Evolutionary conservation across 176 grass and related monocot species (phyloP).

Genomic region (Musa troglodytarum): DNA sequence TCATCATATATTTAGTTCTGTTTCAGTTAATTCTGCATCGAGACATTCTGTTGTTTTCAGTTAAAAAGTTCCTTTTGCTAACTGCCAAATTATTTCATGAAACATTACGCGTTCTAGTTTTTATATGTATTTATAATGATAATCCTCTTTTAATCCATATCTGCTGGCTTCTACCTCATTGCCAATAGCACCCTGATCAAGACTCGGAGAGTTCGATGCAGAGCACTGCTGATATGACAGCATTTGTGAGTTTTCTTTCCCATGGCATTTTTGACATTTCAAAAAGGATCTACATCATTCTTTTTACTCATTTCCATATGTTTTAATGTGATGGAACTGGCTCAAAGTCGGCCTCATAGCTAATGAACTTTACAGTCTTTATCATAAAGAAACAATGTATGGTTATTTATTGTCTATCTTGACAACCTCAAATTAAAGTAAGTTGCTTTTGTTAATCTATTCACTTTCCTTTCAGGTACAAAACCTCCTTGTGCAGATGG

Average conservation of each 20-base stretch:
- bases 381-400: not conserved
- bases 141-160: not conserved
- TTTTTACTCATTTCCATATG: not conserved
- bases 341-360: no score
- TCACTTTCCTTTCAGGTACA: slow-evolving; percentile 49
- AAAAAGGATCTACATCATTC: not conserved
- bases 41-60: no score
- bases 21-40: no score
- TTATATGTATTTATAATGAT: not conserved
- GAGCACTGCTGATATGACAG: slow-evolving; percentile 63
- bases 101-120: not conserved
- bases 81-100: not conserved
- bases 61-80: no score
- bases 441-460: slow-evolving; percentile 16
- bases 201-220: slow-evolving; percentile 55
- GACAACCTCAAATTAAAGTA: not conserved
- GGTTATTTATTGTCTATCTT: not conserved
- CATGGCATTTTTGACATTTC: not conserved
- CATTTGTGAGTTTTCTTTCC: slow-evolving; percentile 47
- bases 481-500: slow-evolving; percentile 91
- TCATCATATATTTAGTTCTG: no score
- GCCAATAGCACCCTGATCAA: slow-evolving; percentile 37
- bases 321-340: no score
- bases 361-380: no score
- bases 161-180: not conserved